Conservation (phyloP, 352 stramenopile genomes). For the Phytophthora citrophthora region DNA sequence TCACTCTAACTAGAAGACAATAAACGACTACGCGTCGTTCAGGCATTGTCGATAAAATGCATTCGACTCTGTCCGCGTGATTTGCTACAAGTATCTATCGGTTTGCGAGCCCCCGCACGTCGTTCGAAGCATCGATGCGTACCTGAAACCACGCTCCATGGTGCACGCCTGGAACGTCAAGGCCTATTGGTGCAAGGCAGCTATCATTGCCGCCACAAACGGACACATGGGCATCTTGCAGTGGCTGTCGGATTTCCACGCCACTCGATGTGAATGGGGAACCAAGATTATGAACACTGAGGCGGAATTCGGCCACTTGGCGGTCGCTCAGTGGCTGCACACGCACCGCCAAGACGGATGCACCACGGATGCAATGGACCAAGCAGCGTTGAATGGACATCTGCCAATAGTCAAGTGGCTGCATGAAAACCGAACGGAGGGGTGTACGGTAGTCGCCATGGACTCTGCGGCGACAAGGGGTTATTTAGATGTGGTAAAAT, state of each 20-base stretch:
- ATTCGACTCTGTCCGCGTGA: too few relatives aligned
- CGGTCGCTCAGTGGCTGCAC: not conserved
- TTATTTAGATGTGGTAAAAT: slow-evolving; percentile 10
- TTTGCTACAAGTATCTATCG: too few relatives aligned
- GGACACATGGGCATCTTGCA: slow-evolving; percentile 16
- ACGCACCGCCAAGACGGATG: too few relatives aligned
- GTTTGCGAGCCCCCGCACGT: too few relatives aligned
- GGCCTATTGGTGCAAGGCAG: slow-evolving; percentile 6
- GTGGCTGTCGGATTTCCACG: slow-evolving; percentile 14
- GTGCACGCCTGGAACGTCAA: not conserved
- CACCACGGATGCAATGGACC: slow-evolving; percentile 4
- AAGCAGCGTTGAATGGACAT: slow-evolving; percentile 4
- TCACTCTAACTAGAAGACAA: too few relatives aligned
- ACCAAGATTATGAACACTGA: too few relatives aligned
- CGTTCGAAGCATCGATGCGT: not conserved
- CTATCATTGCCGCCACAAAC: slow-evolving; percentile 8
- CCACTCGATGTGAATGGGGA: slow-evolving; percentile 2
- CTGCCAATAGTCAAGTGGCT: slow-evolving; percentile 9
- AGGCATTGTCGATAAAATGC: too few relatives aligned
- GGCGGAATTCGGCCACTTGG: too few relatives aligned
- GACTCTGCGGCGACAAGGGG: slow-evolving; percentile 6
- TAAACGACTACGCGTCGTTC: too few relatives aligned
- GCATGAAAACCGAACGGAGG: slow-evolving; percentile 4
- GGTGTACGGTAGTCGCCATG: slow-evolving; percentile 10
- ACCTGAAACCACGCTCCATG: too few relatives aligned